Evolutionary conservation across 2,329 filamentous ascomycete genomes (phyloP).

Genomic region (Botrytis paeoniae): DNA sequence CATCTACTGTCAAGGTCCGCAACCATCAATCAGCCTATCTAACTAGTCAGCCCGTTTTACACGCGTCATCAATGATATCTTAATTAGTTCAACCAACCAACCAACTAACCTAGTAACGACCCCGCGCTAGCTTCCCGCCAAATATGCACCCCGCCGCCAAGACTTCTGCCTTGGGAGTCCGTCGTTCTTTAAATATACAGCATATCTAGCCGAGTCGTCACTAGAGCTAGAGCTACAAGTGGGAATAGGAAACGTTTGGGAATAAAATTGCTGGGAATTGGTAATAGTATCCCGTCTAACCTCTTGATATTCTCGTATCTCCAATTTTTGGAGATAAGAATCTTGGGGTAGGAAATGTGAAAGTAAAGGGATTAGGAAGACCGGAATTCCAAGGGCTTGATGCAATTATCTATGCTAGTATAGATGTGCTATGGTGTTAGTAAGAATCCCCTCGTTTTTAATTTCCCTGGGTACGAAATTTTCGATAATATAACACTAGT

Average conservation of each 20-base stretch:
- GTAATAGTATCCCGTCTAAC: background rate
- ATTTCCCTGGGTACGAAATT: background rate
- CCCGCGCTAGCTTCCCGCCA: background rate
- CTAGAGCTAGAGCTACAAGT: background rate
- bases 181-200: background rate
- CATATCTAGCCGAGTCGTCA: background rate
- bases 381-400: background rate
- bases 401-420: background rate
- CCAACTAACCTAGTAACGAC: background rate
- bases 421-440: background rate
- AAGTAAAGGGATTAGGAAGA: background rate
- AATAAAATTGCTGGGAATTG: background rate
- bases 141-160: background rate
- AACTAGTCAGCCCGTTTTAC: background rate
- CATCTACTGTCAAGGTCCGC: background rate
- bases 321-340: background rate
- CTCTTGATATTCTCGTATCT: background rate
- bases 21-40: background rate
- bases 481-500: background rate
- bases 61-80: background rate
- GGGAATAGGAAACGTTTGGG: background rate
- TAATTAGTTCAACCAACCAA: background rate
- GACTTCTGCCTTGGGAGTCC: background rate
- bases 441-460: background rate
- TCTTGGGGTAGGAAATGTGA: background rate